A percentile compares a stretch with the other conserved stretches of the same genome.
Evolutionary conservation across 2,329 filamentous ascomycete species (phyloP).

Genomic region (Stachybotrys elegans): DNA sequence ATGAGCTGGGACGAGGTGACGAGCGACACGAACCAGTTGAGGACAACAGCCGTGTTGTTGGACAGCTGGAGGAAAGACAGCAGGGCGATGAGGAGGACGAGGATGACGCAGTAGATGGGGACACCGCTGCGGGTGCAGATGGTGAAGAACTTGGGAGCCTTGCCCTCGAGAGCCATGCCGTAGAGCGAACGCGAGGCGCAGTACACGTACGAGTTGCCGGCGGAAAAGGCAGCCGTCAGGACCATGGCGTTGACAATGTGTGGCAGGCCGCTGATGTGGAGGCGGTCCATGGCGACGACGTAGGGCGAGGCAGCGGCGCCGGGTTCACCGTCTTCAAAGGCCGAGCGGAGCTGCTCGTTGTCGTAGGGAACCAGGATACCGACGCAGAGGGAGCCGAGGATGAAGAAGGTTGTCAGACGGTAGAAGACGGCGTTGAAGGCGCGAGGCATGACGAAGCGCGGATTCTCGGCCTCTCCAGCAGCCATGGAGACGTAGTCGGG

Average conservation of each 20-base stretch:
- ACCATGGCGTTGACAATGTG: constrained; percentile 71
- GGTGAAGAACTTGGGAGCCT: constrained; percentile 56
- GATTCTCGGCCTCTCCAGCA: constrained; percentile 67
- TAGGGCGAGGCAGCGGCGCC: constrained; percentile 66
- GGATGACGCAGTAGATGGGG: constrained; percentile 65
- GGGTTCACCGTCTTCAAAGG: constrained; percentile 52
- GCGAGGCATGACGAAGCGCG: constrained; percentile 62
- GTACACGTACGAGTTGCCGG: constrained; percentile 61
- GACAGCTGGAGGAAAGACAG: constrained; percentile 72
- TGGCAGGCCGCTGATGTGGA: constrained; percentile 58
- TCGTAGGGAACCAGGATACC: constrained; percentile 69
- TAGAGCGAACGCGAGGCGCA: constrained; percentile 65
- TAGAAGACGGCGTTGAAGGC: constrained; percentile 79
- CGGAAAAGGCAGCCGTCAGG: constrained; percentile 60
- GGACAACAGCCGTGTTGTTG: constrained; percentile 58
- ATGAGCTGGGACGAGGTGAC: constrained; percentile 71
- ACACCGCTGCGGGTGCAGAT: constrained; percentile 61
- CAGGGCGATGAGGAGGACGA: constrained; percentile 63
- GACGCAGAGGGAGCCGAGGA: constrained; percentile 66
- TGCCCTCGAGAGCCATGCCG: constrained; percentile 62
- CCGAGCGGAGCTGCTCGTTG: constrained; percentile 54
- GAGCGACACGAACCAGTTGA: constrained; percentile 66
- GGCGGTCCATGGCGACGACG: constrained; percentile 63
- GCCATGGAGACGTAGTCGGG: constrained; percentile 66
- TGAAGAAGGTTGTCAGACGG: constrained; percentile 69